Base-by-base conservation (phyloP, 2,329 filamentous ascomycete genomes). In the Epichloe sylvatica region DNA sequence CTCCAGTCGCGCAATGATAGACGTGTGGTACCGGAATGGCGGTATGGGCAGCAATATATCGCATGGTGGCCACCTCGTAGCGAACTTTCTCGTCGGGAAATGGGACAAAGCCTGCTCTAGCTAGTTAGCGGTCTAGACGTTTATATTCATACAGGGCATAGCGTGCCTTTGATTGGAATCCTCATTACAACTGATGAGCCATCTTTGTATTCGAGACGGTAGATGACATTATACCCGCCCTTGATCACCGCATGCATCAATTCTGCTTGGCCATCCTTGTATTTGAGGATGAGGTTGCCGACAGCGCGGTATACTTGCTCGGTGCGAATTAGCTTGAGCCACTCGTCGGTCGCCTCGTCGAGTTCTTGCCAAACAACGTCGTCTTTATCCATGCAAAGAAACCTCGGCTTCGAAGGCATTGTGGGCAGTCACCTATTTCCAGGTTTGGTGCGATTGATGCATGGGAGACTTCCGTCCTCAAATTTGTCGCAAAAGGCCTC, bases 41-140 rank as follows among this genome's bases (percentile, higher is more conserved):
- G 3, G 64, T 68, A 2, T 65, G 53, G 0, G 48, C 55, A 0
- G 57, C 56, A 21, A 69, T 36, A 51, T 62, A 64, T 19, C 58
- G 58, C 58, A 66, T 65, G 12, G 58, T 62, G 1, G 62, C 62
- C 12, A 62, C 65, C 54, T 70, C 64, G 47, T 63, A 61, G 1
- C 55, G 49, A n/a, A 61, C 49, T 53, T 68, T 69, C 52, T 69
- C 65, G 4, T 30, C 8, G 8, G 61, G 60, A 47, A 64, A 67
- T 45, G 47, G 46, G 4, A 59, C 52, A 11, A 53, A 13, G 33
- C 53, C 59, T 52, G 15, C 56, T 15, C 3, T 34, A 5, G 23
- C 3, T 34, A 5, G 23, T 42, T 4, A 30, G 25, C 8, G 25
- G 25, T 9, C 25, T 9, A 75, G 75, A 23, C 41, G 3, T 30